These are phyloP conservation scores for Phytophthora cactorum DNA, from an alignment of 352 stramenopile species.

Conservation along the genomic window DNA sequence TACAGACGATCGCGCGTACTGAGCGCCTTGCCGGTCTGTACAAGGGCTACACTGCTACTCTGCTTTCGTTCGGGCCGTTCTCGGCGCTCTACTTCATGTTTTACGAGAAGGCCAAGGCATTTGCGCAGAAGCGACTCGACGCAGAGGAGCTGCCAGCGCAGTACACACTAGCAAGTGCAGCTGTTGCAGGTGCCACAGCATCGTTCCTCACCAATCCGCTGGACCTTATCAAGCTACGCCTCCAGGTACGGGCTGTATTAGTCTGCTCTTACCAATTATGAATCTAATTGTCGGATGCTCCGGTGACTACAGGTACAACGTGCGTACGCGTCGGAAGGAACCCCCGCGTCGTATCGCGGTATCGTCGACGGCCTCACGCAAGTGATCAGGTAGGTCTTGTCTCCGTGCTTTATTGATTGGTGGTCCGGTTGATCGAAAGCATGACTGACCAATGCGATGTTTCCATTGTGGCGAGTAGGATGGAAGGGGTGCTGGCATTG, in stretches of 20 bases:
- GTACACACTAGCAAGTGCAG: conserved; percentile 73
- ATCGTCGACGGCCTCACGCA: conserved; percentile 90
- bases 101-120: conserved; percentile 92
- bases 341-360: conserved; percentile 51
- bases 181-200: conserved; percentile 88
- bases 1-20: conserved; percentile 89
- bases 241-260: conserved; percentile 81
- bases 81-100: conserved; percentile 98
- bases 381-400: conserved; percentile 58
- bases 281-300: conserved; percentile 16
- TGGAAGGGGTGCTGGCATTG: conserved; percentile 90
- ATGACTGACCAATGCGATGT: conserved; percentile 11
- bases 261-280: not conserved
- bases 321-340: conserved; percentile 43
- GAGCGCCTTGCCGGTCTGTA: conserved; percentile 95
- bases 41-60: conserved; percentile 94
- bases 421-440: conserved; percentile 5
- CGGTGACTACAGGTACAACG: conserved; percentile 80
- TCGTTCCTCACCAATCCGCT: conserved; percentile 97
- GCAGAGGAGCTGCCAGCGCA: conserved; percentile 56
- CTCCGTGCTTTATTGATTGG: not conserved
- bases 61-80: conserved; percentile 97
- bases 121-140: conserved; percentile 48
- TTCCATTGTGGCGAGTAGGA: conserved; percentile 40
- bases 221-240: conserved; percentile 96